A percentile compares a stretch with the other conserved stretches of the same genome.
phyloP scores from a whole-genome alignment of 176 grass and related monocot genomes.

The Puya raimondii region DNA sequence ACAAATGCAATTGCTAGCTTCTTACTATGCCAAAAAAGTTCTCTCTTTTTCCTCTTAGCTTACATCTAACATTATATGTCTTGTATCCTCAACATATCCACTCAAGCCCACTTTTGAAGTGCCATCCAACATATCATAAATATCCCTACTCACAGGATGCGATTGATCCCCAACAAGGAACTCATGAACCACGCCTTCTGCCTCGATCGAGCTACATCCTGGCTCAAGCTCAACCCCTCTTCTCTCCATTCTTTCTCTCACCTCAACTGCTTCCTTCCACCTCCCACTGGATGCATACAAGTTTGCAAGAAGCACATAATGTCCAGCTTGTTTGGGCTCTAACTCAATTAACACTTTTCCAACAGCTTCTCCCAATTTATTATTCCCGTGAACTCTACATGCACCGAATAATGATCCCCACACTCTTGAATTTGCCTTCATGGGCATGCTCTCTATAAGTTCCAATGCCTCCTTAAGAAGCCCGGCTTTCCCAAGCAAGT shows the following conservation, averaged over 20 bases:
- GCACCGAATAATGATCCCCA: slow-evolving; percentile 13
- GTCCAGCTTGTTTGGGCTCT: slow-evolving; percentile 8
- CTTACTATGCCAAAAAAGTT: too few relatives aligned
- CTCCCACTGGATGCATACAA: slow-evolving; percentile 3
- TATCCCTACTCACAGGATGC: background rate
- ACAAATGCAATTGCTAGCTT: too few relatives aligned
- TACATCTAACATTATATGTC: too few relatives aligned
- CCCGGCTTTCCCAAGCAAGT: slow-evolving; percentile 11
- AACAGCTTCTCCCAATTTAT: background rate
- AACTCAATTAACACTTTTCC: slow-evolving; percentile 7
- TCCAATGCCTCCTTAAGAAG: slow-evolving; percentile 11
- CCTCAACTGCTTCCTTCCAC: background rate
- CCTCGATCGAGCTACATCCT: slow-evolving; percentile 13
- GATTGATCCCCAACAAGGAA: slow-evolving; percentile 6
- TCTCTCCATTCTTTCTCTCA: slow-evolving; percentile 13
- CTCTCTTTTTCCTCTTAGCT: too few relatives aligned
- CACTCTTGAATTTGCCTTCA: slow-evolving; percentile 1
- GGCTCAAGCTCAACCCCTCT: slow-evolving; percentile 6
- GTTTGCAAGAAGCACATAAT: slow-evolving; percentile 7
- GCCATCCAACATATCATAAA: too few relatives aligned
- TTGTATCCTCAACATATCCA: too few relatives aligned
- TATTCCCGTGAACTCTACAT: slow-evolving; percentile 8
- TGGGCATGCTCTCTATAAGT: slow-evolving; percentile 8
- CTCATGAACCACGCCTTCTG: slow-evolving; percentile 6
- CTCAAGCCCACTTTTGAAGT: too few relatives aligned